Evolutionary conservation across 208 protist genomes (phyloP).

Genomic region (Crithidia acanthocephali): DNA sequence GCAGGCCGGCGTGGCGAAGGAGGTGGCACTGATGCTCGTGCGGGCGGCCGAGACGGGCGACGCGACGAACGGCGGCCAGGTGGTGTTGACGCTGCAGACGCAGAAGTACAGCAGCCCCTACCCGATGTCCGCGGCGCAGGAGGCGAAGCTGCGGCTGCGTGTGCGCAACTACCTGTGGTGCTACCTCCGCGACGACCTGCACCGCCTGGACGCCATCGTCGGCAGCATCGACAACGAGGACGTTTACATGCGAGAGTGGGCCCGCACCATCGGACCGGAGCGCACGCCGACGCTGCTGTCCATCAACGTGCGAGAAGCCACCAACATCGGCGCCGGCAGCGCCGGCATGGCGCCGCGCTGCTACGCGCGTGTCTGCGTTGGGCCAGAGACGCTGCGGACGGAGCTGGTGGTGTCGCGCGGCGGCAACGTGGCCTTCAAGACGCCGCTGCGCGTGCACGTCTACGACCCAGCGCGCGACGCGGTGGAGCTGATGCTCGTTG

Average conservation of each 20-base stretch:
- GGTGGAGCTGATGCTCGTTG: conserved; percentile 62
- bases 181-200: conserved; percentile 81
- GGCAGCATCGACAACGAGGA: conserved; percentile 59
- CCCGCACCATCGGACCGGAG: conserved; percentile 66
- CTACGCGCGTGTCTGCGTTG: conserved; percentile 53
- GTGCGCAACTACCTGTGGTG: conserved; percentile 78
- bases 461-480: conserved; percentile 48
- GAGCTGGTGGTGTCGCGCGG: conserved; percentile 28
- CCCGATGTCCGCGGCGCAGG: conserved; percentile 34
- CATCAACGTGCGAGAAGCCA: conserved; percentile 41
- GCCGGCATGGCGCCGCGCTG: conserved; percentile 20
- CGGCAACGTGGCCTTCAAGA: conserved; percentile 44
- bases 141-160: conserved; percentile 56
- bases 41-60: conserved; percentile 71
- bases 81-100: conserved; percentile 53
- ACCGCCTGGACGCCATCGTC: conserved; percentile 76
- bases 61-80: conserved; percentile 55
- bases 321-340: conserved; percentile 23
- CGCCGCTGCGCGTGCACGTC: conserved; percentile 45
- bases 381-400: conserved; percentile 49
- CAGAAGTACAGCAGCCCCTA: conserved; percentile 52
- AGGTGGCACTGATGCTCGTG: conserved; percentile 65
- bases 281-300: conserved; percentile 32
- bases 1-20: conserved; percentile 48
- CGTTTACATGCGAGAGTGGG: conserved; percentile 58